Base-by-base conservation (phyloP, 192 early-diverging fungal genomes). In the Coemansia sp. region DNA sequence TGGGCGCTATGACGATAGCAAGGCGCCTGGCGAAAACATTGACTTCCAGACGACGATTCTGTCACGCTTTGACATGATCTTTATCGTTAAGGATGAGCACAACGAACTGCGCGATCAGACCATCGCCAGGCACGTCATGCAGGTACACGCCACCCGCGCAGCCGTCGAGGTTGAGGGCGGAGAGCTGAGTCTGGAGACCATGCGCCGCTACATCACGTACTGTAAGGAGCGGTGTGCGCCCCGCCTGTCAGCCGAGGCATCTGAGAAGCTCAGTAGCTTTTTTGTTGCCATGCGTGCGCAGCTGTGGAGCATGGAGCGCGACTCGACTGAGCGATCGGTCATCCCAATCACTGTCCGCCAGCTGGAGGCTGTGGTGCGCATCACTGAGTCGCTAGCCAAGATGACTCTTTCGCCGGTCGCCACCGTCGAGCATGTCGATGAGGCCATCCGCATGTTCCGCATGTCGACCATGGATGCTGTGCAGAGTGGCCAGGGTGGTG, bases 31-130 rank as follows among this genome's bases (percentile, higher is more conserved):
- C 44, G 97, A 99, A 86, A 99, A 99, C 67, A 98, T 99, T 67
- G 97, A 99, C 81, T 99, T 99, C 82, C 97, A 99, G 85, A 91
- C 95, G 1, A 99, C 97, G 3, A 97, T 99, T 61, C 86, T 99
- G 80, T 99, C 97, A 41, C 89, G 97, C 81, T 99, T 99, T 58
- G 97, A 99, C 80, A 90, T 98, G 88, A 99, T 99, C 62, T 99
- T 99, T 60, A 97, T 99, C 66, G 88, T 99, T 32, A 91, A 91
- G 65, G 97, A 99, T 76, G 95, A 94, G 70, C 95, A 98, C 64
- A 93, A 95, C 67, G 93, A 95, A 64, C 80, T 75, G 66, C 87
- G 92, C 26, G 97, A 99, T 85, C 83, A 81, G 62, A 87, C 89
- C 21, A 95, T 99, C 65, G 97, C 97, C 15, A 83, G 88, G 60